Base-by-base conservation (phyloP, 2,329 filamentous ascomycete species). In the Zarea fungicola region DNA sequence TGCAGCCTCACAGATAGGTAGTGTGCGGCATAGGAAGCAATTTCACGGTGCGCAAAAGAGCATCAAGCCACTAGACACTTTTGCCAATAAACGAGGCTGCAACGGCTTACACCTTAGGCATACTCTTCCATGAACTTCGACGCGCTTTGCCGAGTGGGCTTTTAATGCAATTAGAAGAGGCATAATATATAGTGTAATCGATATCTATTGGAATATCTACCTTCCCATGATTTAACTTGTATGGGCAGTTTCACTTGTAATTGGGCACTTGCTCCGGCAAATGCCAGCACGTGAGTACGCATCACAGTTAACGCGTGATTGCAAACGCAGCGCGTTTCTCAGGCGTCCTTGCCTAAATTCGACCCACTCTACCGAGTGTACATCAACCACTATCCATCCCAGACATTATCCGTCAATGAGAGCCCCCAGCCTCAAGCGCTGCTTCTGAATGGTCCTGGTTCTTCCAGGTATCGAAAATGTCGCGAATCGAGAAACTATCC, bases 401-500 rank as follows among this genome's bases (percentile, higher is more conserved):
- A 29, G 34, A 6, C 23, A 46, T n/a, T 29, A 29, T 46, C 18
- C 18, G n/a, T 47, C 40, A 25, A 47, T 21, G 28, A 16, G 32
- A 25, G 28, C 25, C 14, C 18, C 36, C 28, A 23, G 35, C 36
- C 34, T 21, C 22, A n/a, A 25, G 23, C 14, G 11, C 28, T 7
- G 19, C 14, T 25, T 28, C 26, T 21, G n/a, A 11, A 34, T 35
- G 28, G 28, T 22, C 29, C 14, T 34, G 21, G 11, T 5, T 5
- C 32, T 8, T 49, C 54, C 47, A 39, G 41, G 21, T 34, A 21
- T 25, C n/a, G 59, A 64, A 41, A 60, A 78, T 78, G 88, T 88
- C 91, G 56, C 86, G 83, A 65, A 91, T 97, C 59, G 89, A 96
- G 63, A 95, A 91, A 64, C 80, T 96, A 58, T 87, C 85, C 56